Conservation (phyloP, 345 rosid genomes). For the Punica granatum region DNA sequence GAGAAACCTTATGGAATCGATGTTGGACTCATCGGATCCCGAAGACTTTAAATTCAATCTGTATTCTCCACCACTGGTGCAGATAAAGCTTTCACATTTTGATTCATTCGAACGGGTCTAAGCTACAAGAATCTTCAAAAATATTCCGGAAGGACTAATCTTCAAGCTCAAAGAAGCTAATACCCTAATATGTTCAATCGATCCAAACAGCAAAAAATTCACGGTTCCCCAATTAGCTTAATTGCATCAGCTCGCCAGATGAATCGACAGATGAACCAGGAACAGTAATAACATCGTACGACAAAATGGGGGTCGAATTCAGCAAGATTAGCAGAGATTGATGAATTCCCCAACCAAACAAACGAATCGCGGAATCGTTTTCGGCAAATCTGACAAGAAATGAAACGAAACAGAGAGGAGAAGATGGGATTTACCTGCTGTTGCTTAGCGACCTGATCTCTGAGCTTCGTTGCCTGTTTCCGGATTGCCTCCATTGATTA, state of each 20-base stretch:
- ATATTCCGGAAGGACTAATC: not conserved
- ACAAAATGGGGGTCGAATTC: not conserved
- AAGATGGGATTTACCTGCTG: conserved; percentile 58
- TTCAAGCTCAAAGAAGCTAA: not conserved
- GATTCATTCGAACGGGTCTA: not conserved
- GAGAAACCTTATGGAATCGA: not conserved
- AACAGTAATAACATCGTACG: not conserved
- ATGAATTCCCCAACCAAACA: not conserved
- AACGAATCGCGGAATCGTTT: not conserved
- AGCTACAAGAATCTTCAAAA: not conserved
- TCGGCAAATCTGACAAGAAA: not conserved
- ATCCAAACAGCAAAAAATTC: not conserved
- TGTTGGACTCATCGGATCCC: not conserved
- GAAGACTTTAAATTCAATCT: not conserved
- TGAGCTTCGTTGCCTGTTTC: conserved; percentile 88
- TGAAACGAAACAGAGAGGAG: not conserved
- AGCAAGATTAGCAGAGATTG: not conserved
- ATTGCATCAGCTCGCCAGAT: not conserved
- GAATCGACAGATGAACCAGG: not conserved
- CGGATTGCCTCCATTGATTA: conserved; percentile 76
- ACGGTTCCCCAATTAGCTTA: not conserved
- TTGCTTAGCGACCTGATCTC: conserved; percentile 97
- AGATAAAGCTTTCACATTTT: not conserved
- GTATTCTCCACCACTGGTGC: not conserved
- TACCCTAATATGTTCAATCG: not conserved